phyloP scores from a whole-genome alignment of 345 rosid species.

The Dipteronia sinensis region DNA sequence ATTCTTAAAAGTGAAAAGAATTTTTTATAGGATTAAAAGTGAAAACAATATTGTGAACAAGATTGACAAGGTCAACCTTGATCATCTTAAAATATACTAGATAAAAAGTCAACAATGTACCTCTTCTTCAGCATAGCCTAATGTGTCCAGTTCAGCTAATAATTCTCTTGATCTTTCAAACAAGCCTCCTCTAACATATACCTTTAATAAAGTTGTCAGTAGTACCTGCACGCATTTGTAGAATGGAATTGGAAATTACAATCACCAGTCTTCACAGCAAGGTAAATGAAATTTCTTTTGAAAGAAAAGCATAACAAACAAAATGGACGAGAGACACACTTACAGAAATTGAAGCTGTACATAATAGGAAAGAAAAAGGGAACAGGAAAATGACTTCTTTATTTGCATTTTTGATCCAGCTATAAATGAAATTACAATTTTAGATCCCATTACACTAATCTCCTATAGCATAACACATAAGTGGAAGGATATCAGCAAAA shows the following conservation, averaged over 20 bases:
- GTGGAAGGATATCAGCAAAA: not conserved
- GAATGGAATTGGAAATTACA: constrained; percentile 12
- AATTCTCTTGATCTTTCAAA: constrained; percentile 79
- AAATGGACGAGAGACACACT: not conserved
- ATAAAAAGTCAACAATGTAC: constrained; percentile 34
- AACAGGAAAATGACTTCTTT: not conserved
- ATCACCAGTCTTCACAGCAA: not conserved
- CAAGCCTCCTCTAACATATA: constrained; percentile 81
- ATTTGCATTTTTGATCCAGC: not conserved
- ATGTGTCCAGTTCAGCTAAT: constrained; percentile 62
- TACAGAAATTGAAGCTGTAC: not conserved
- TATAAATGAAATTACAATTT: not conserved
- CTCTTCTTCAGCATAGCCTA: constrained; percentile 82
- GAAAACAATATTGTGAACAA: not conserved
- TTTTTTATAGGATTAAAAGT: not conserved
- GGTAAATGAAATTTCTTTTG: no score
- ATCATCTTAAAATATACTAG: not conserved
- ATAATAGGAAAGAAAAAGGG: not conserved
- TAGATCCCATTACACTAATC: not conserved
- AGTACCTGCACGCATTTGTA: constrained; percentile 63
- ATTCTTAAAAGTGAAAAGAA: not conserved
- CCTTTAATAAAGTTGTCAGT: constrained; percentile 85
- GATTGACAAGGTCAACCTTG: constrained; percentile 7
- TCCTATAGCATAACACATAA: not conserved
- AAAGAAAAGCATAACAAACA: not conserved